Conservation (phyloP, 345 rosid species). For the Bretschneidera sinensis region DNA sequence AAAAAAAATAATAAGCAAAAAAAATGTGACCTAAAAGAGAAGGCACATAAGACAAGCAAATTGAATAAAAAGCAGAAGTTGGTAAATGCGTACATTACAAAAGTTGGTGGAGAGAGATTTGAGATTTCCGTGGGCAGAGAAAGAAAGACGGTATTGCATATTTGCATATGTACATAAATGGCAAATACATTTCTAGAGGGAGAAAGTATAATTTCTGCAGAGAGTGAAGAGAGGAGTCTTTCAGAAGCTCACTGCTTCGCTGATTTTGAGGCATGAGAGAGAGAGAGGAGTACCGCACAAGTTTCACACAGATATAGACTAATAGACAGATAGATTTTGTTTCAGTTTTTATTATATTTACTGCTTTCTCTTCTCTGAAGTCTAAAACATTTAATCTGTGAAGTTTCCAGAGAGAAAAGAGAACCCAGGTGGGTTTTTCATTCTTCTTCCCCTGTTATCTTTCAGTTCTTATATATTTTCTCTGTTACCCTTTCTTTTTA, state of each 20-base stretch:
- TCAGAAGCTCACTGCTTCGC: conserved; percentile 26
- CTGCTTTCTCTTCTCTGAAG: conserved; percentile 7
- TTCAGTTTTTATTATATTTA: not conserved
- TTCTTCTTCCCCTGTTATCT: not conserved
- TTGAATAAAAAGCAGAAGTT: no score
- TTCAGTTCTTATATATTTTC: no score
- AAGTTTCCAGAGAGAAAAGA: not conserved
- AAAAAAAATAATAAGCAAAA: no score
- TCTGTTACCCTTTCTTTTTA: not conserved
- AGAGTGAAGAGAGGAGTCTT: conserved; percentile 12
- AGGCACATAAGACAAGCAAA: no score
- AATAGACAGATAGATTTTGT: not conserved
- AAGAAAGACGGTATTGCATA: not conserved
- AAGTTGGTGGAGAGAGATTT: not conserved
- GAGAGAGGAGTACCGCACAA: conserved; percentile 17
- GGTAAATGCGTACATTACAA: not conserved
- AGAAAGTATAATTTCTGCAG: conserved; percentile 4
- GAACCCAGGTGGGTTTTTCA: conserved; percentile 8
- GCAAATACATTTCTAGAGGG: not conserved
- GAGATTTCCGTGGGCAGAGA: not conserved
- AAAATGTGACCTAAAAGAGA: not conserved
- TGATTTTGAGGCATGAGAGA: conserved; percentile 26
- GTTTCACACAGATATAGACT: conserved; percentile 10
- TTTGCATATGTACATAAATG: not conserved
- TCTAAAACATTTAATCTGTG: not conserved